Base-by-base conservation (phyloP, 805 yeast genomes). In the Candida morakotiae region DNA sequence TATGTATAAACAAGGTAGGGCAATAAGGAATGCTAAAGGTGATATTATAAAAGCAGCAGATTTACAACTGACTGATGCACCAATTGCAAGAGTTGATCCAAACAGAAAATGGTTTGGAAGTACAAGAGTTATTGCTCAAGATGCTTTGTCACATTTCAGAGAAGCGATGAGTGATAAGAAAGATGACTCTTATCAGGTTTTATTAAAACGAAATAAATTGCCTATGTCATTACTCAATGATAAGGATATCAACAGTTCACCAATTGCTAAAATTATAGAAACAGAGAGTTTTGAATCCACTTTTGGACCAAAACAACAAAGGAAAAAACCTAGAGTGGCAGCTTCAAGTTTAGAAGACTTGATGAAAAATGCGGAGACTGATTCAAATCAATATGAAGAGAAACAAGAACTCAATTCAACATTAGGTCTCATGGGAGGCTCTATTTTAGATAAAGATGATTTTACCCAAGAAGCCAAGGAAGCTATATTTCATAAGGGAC, bases 101-200 rank as follows among this genome's bases (percentile, higher is more conserved):
- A 91, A 91, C 61, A 78, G 96, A 60, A 79, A 94, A 56, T 91
- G 98, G 98, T 93, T 93, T 57, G 96, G 96, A 34, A 93, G 88
- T 64, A 87, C 98, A 10, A 78, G 98, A 56, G 98, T 91, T 28
- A 91, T 91, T 55, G 91, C 97, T 4, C 98, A 91, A 60, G 96
- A 93, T 70, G 96, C 98, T 2, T 69, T 91, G 52, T 71, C 83
- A 20, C 98, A 93, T 66, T 91, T 91, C 68, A 75, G 98, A 59
- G 93, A 86, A 48, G 97, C 97, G 7, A 73, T 91, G 67, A 94
- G 93, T 33, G 95, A 83, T 44, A 84, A 83, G 52, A 76, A 82
- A 51, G 72, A 81, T 48, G 95, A 91, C 53, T 61, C 80, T 1
- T 91, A 88, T 59, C 94, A 89, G 53, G 95, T 91, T 29, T 66